phyloP scores from a whole-genome alignment of 2,329 filamentous ascomycete genomes.

The Raffaelea ambrosiae region DNA sequence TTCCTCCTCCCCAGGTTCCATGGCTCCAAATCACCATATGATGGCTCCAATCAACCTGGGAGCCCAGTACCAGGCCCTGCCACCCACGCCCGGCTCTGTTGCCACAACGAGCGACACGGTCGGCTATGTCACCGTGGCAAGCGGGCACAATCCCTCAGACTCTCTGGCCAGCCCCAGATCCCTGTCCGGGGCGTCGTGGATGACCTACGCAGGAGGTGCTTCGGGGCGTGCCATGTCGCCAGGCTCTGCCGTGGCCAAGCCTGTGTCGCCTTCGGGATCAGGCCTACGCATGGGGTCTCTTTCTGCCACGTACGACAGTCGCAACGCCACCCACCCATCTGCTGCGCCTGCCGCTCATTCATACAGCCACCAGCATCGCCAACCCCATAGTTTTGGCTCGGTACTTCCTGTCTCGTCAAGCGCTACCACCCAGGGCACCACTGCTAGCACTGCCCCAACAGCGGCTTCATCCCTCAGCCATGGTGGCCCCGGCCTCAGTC shows the following conservation, averaged over 20 bases:
- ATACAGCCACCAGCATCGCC: constrained; percentile 27
- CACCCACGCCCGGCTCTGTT: constrained; percentile 33
- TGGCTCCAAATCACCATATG: constrained; percentile 23
- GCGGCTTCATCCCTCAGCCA: neutral
- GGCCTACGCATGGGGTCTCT: constrained; percentile 27
- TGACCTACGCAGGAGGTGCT: constrained; percentile 9
- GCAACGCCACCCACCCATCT: constrained; percentile 5
- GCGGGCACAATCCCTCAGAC: constrained; percentile 32
- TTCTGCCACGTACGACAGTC: constrained; percentile 26
- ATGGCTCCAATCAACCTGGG: constrained; percentile 28
- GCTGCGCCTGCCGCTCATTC: constrained; percentile 3
- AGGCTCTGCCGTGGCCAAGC: constrained; percentile 20
- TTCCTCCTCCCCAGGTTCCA: constrained; percentile 11
- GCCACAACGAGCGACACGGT: constrained; percentile 27
- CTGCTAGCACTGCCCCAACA: neutral
- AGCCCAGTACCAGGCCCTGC: constrained; percentile 33
- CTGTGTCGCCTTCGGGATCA: constrained; percentile 22
- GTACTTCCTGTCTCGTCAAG: constrained; percentile 6
- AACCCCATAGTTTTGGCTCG: constrained; percentile 26
- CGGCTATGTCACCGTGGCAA: constrained; percentile 29
- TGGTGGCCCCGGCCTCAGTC: neutral
- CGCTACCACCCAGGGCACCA: neutral
- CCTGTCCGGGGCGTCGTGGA: constrained; percentile 40
- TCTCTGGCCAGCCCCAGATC: constrained; percentile 44
- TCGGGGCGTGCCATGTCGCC: constrained; percentile 36